These are phyloP conservation scores for Thelonectria discophora DNA, from an alignment of 2,329 filamentous ascomycete species.

Conservation along the genomic window DNA sequence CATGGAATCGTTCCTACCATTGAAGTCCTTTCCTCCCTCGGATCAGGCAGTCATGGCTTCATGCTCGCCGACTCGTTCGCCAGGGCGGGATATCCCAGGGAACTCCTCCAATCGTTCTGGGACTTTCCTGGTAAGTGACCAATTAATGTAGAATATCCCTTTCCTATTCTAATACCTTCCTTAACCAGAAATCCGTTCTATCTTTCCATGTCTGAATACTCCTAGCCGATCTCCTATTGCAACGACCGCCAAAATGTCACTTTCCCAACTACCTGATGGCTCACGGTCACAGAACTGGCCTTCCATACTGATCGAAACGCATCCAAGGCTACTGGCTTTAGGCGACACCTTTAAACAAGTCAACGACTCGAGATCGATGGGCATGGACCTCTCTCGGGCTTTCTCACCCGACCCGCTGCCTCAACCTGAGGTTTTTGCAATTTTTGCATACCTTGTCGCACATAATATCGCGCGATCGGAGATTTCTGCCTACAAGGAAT, in stretches of 20 bases:
- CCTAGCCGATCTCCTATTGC: background rate
- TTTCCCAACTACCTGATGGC: background rate
- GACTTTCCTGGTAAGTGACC: background rate
- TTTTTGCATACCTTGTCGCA: background rate
- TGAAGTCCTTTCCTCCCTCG: background rate
- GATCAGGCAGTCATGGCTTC: background rate
- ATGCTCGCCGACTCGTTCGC: too few relatives aligned
- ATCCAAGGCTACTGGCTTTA: background rate
- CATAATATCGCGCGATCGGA: background rate
- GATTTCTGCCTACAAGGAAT: background rate
- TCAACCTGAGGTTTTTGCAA: background rate
- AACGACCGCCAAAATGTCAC: background rate
- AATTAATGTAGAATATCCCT: too few relatives aligned
- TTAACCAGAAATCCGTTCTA: background rate
- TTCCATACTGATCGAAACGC: background rate
- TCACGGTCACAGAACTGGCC: background rate
- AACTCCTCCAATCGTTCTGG: background rate
- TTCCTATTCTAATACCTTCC: background rate
- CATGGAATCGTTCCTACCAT: background rate
- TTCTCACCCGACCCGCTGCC: background rate
- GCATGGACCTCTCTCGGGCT: background rate
- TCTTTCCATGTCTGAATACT: background rate
- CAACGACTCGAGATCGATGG: background rate
- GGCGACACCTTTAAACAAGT: background rate
- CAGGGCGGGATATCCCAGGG: background rate